A percentile compares a stretch with the other conserved stretches of the same genome.
These are phyloP conservation scores for Colletotrichum tamarilloi DNA, from an alignment of 2,329 filamentous ascomycete species.

Conservation along the genomic window DNA sequence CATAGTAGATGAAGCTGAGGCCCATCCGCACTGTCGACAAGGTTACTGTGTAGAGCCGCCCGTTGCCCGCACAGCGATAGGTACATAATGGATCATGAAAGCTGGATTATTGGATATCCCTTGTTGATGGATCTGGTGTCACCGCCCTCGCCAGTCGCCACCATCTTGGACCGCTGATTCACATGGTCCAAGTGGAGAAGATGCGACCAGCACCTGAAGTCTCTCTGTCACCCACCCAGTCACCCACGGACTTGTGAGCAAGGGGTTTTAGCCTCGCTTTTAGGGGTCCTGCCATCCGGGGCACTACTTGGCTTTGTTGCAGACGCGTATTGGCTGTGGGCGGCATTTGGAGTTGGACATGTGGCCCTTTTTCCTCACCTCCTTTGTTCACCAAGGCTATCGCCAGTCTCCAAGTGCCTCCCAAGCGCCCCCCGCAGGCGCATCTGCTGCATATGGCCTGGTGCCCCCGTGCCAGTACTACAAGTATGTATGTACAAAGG, in stretches of 20 bases:
- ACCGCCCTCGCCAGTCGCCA: not conserved
- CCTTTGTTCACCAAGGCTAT: not conserved
- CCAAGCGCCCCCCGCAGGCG: not conserved
- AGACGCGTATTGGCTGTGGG: not conserved
- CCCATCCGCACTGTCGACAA: no score
- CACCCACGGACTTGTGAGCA: not conserved
- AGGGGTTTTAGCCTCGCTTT: constrained; percentile 20
- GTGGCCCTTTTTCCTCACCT: not conserved
- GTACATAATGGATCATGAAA: not conserved
- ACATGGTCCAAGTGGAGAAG: not conserved
- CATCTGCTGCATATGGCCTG: not conserved
- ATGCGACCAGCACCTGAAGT: not conserved
- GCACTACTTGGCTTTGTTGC: no score
- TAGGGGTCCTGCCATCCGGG: constrained; percentile 16
- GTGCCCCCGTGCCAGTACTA: no score
- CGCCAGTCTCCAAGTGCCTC: no score
- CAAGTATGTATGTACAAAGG: no score
- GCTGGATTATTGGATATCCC: not conserved
- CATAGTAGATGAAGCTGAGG: no score
- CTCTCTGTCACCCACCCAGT: not conserved
- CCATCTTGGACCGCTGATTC: not conserved
- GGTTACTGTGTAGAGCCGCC: no score
- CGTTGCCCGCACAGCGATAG: no score
- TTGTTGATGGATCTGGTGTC: not conserved
- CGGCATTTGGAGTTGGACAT: not conserved